A percentile compares a stretch with the other conserved stretches of the same genome.
phyloP scores from a whole-genome alignment of 352 stramenopile genomes.

The Phytophthora citricola region DNA sequence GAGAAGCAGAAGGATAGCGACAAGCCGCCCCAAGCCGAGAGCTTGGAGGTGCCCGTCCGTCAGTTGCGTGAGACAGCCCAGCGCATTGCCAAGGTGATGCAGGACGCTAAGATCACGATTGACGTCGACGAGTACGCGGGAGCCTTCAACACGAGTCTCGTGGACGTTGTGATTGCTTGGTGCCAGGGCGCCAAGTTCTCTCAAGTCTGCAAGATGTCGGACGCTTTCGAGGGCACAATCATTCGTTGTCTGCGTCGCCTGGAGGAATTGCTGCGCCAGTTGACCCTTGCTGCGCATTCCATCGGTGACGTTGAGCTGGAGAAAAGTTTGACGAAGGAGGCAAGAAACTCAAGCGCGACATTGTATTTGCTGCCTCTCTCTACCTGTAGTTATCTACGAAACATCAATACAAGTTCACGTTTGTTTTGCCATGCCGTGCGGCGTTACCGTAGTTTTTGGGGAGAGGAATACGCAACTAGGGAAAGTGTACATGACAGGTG shows the following conservation, averaged over 20 bases:
- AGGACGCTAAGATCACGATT: slow-evolving; percentile 93
- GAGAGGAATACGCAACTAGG: too few species aligned
- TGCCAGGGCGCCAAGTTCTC: slow-evolving; percentile 98
- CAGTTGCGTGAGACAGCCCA: slow-evolving; percentile 96
- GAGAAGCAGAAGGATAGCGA: slow-evolving; percentile 94
- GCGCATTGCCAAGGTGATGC: slow-evolving; percentile 90
- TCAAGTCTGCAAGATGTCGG: slow-evolving; percentile 98
- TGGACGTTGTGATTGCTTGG: slow-evolving; percentile 98
- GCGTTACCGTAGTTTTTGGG: too few species aligned
- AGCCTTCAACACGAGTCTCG: slow-evolving; percentile 98
- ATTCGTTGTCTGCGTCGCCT: slow-evolving; percentile 97
- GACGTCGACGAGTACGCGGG: slow-evolving; percentile 98
- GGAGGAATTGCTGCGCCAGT: slow-evolving; percentile 98
- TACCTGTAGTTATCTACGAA: slow-evolving; percentile 88
- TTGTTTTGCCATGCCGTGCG: background rate
- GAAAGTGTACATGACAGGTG: too few species aligned
- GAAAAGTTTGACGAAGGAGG: slow-evolving; percentile 98
- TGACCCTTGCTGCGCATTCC: slow-evolving; percentile 94
- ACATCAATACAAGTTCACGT: slow-evolving; percentile 14
- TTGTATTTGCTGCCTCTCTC: slow-evolving; percentile 99
- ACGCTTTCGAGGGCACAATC: slow-evolving; percentile 98
- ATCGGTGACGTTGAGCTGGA: slow-evolving; percentile 98
- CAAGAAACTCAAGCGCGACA: slow-evolving; percentile 98
- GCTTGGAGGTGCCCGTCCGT: slow-evolving; percentile 88
- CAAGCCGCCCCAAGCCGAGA: slow-evolving; percentile 79